Evolutionary conservation across 1,284 basidiomycete species (phyloP).

Genomic region (Ustilago vetiveriae): DNA sequence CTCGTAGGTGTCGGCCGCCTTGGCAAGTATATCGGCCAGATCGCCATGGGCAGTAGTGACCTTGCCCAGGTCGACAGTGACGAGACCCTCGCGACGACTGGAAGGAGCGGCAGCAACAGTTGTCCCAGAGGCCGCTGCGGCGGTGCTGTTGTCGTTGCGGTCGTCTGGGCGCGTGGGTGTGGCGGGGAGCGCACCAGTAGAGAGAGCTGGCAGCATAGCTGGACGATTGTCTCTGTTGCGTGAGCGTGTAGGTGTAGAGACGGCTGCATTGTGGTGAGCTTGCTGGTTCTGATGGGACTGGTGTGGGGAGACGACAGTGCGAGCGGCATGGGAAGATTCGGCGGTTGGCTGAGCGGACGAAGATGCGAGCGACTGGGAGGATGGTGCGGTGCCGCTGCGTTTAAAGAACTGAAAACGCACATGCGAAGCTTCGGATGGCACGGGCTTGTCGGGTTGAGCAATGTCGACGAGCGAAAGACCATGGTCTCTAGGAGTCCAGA

Average conservation of each 20-base stretch:
- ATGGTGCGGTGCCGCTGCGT: conserved; percentile 36
- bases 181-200: conserved; percentile 19
- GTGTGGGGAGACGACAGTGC: conserved; percentile 14
- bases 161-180: conserved; percentile 32
- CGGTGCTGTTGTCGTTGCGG: conserved; percentile 5
- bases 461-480: conserved; percentile 69
- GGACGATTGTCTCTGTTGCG: conserved; percentile 38
- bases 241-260: conserved; percentile 37
- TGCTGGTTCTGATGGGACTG: conserved; percentile 21
- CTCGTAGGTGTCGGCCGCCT: conserved; percentile 76
- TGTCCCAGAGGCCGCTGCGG: conserved; percentile 5
- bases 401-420: conserved; percentile 70
- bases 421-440: conserved; percentile 64
- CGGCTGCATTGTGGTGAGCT: conserved; percentile 15
- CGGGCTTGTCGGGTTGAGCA: conserved; percentile 59
- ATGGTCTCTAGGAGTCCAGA: conserved; percentile 60
- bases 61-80: conserved; percentile 49
- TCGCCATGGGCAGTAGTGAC: conserved; percentile 26
- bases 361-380: conserved; percentile 11
- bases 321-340: conserved; percentile 21
- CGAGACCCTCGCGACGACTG: conserved; percentile 50
- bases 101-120: conserved; percentile 6
- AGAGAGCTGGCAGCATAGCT: conserved; percentile 32
- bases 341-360: conserved; percentile 20
- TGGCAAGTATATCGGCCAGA: conserved; percentile 73